phyloP scores from a whole-genome alignment of 148 eudicot genomes.

The Selenicereus undatus region DNA sequence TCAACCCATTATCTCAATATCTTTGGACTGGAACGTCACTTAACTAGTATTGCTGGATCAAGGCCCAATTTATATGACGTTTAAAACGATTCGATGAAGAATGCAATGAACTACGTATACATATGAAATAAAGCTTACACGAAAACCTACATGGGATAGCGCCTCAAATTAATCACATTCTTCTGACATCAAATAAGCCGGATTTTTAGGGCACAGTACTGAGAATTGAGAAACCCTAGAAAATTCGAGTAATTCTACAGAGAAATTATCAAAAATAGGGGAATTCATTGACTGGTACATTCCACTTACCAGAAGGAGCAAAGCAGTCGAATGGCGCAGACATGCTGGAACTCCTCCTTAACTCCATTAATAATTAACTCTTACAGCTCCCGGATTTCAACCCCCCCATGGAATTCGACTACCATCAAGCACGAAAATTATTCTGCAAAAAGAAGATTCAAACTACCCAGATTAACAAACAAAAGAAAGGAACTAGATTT shows the following conservation, averaged over 20 bases:
- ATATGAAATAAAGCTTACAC: no score
- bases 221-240: background rate
- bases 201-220: background rate
- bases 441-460: background rate
- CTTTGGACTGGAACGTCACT: no score
- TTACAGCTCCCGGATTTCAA: background rate
- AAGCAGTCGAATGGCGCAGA: constrained; percentile 32
- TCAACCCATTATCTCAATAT: no score
- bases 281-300: background rate
- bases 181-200: background rate
- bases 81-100: no score
- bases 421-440: background rate
- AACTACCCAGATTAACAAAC: background rate
- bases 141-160: no score
- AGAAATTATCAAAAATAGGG: background rate
- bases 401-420: constrained; percentile 2
- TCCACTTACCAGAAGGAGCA: constrained; percentile 26
- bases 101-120: no score
- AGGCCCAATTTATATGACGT: no score
- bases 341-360: constrained; percentile 21
- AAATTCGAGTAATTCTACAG: background rate
- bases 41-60: no score
- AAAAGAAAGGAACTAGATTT: no score
- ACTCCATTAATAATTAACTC: constrained; percentile 17
- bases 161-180: background rate